phyloP scores from a whole-genome alignment of 768 basidiomycete species.

The Tricholoma saponaceum region DNA sequence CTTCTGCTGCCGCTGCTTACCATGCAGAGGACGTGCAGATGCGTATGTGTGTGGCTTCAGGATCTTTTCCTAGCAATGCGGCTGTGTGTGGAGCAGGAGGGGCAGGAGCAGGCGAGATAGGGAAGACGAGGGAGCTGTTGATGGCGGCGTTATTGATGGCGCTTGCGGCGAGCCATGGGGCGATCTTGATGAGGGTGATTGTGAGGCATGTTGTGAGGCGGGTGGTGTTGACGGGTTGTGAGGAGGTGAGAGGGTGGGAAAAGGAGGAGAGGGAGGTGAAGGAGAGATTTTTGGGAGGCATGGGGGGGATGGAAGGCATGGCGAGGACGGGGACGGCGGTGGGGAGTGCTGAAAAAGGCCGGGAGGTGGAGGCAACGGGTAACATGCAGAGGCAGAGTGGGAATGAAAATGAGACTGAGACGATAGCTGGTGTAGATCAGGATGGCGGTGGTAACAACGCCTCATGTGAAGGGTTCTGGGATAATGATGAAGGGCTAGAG shows the following conservation, averaged over 20 bases:
- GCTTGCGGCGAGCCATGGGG: constrained; percentile 84
- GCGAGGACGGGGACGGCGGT: constrained; percentile 10
- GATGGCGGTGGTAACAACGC: constrained; percentile 7
- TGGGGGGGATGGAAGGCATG: constrained; percentile 13
- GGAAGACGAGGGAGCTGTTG: constrained; percentile 48
- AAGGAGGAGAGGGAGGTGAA: constrained; percentile 47
- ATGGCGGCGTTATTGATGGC: constrained; percentile 69
- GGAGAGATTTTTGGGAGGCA: constrained; percentile 31
- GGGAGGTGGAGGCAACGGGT: constrained; percentile 25
- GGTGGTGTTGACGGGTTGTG: constrained; percentile 72
- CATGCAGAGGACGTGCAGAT: not conserved
- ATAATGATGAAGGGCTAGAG: constrained; percentile 66
- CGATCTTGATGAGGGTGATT: constrained; percentile 56
- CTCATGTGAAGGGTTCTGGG: constrained; percentile 53
- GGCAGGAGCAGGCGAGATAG: constrained; percentile 37
- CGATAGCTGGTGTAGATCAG: constrained; percentile 14
- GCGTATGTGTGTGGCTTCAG: not conserved
- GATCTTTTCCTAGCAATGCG: not conserved
- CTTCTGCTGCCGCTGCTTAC: not conserved
- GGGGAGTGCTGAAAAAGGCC: constrained; percentile 26
- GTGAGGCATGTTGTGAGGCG: constrained; percentile 71
- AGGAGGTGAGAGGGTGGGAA: constrained; percentile 58
- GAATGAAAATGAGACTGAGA: constrained; percentile 13
- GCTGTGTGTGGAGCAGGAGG: not conserved
- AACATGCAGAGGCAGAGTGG: not conserved